Evolutionary conservation across 225 moss, liverwort and hornwort species (phyloP).

Genomic region (Sphagnum contortum): DNA sequence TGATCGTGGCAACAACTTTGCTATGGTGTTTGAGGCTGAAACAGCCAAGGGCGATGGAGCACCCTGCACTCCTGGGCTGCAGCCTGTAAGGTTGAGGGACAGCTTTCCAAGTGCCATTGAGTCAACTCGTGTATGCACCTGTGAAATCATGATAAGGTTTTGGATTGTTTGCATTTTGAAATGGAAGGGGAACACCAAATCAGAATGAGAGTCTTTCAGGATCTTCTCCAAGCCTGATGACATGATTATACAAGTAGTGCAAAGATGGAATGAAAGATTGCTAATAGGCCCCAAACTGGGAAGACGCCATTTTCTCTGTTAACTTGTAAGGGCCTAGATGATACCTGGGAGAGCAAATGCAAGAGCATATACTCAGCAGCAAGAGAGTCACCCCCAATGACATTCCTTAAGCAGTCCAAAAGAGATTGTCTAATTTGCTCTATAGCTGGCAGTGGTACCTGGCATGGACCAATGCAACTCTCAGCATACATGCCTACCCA

Average conservation of each 20-base stretch:
- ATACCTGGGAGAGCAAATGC: slow-evolving; percentile 90
- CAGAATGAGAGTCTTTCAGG: too few species aligned
- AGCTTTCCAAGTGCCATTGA: slow-evolving; percentile 74
- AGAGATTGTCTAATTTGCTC: slow-evolving; percentile 36
- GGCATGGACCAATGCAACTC: slow-evolving; percentile 5
- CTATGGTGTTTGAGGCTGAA: slow-evolving; percentile 37
- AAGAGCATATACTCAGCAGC: slow-evolving; percentile 84
- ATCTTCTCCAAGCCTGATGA: too few species aligned
- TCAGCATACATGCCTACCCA: too few species aligned
- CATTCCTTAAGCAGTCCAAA: slow-evolving; percentile 34
- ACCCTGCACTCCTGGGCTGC: slow-evolving; percentile 33
- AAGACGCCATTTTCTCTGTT: too few species aligned
- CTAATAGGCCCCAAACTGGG: too few species aligned
- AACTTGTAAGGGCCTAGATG: too few species aligned
- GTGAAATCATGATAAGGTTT: background rate
- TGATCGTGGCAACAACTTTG: slow-evolving; percentile 66
- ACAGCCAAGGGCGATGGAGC: slow-evolving; percentile 33
- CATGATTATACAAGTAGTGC: too few species aligned
- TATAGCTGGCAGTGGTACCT: slow-evolving; percentile 38
- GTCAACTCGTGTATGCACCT: slow-evolving; percentile 86
- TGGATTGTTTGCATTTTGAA: too few species aligned
- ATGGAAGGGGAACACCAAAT: too few species aligned
- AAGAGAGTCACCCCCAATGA: slow-evolving; percentile 79
- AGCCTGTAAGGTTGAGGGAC: slow-evolving; percentile 68
- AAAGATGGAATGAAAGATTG: too few species aligned